Evolutionary conservation across 805 yeast genomes (phyloP).

Genomic region (Ogataea salicorniae): DNA sequence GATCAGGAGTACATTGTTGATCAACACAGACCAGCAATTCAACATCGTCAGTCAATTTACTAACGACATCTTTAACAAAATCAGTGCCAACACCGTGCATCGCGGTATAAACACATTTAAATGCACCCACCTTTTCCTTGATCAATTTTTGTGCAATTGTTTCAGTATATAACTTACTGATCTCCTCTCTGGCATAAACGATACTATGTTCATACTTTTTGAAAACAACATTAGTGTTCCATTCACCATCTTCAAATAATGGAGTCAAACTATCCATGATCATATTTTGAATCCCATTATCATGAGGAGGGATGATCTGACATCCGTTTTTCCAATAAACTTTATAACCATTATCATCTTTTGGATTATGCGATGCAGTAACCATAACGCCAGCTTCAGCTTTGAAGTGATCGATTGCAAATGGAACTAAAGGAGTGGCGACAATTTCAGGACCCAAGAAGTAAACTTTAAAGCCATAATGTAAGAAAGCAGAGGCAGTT

Average conservation of each 20-base stretch:
- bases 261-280: conserved; percentile 63
- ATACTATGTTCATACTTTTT: conserved; percentile 24
- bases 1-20: conserved; percentile 74
- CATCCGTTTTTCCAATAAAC: conserved; percentile 93
- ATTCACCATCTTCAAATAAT: conserved; percentile 38
- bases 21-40: conserved; percentile 38
- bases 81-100: conserved; percentile 92
- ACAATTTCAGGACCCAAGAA: conserved; percentile 48
- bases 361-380: conserved; percentile 86
- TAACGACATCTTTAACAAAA: conserved; percentile 41
- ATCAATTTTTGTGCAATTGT: conserved; percentile 32
- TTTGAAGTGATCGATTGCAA: conserved; percentile 55
- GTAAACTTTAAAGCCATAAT: conserved; percentile 65
- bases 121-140: conserved; percentile 23
- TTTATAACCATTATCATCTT: conserved; percentile 86
- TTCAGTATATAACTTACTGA: conserved; percentile 38
- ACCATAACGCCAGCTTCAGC: conserved; percentile 89
- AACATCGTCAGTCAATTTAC: conserved; percentile 32
- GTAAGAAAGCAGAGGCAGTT: conserved; percentile 68
- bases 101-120: conserved; percentile 78
- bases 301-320: conserved; percentile 93
- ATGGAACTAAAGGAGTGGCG: conserved; percentile 93
- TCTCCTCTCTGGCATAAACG: conserved; percentile 36
- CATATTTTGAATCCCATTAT: conserved; percentile 57
- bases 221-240: conserved; percentile 30